A percentile compares a stretch with the other conserved stretches of the same genome.
Conservation (phyloP, 441 rosid genomes). For the Kokia cookei region DNA sequence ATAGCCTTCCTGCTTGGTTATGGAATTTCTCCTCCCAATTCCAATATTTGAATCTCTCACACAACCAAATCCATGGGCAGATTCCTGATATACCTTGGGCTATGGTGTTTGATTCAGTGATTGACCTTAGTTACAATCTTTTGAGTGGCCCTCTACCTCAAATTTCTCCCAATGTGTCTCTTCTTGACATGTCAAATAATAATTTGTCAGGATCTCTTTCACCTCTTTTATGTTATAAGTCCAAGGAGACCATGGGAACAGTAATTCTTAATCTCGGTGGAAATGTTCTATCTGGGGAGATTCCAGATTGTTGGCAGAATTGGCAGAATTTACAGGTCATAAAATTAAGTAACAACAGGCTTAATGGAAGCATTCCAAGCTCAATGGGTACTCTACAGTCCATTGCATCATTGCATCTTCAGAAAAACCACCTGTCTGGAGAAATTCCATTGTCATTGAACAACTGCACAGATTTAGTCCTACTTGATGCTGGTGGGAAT, state of each 20-base stretch:
- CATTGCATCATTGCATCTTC: neutral
- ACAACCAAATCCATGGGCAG: neutral
- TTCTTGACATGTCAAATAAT: conserved; percentile 10
- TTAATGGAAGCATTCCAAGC: neutral
- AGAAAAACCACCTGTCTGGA: neutral
- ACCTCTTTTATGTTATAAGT: neutral
- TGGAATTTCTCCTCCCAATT: neutral
- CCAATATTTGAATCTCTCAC: neutral
- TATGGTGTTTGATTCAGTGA: neutral
- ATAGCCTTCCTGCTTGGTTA: conserved; percentile 6
- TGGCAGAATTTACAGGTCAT: neutral
- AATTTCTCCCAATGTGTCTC: neutral
- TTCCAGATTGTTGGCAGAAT: conserved; percentile 14
- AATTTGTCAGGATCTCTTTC: neutral
- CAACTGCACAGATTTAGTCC: neutral
- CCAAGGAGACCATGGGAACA: neutral
- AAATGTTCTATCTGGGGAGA: neutral
- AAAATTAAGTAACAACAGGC: neutral
- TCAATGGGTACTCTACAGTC: neutral
- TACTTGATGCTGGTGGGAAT: conserved; percentile 4
- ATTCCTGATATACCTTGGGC: neutral
- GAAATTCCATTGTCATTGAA: neutral
- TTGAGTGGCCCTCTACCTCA: conserved; percentile 3
- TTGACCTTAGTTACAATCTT: conserved; percentile 4
- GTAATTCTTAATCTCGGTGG: neutral